Conservation (phyloP, 371 early-diverging fungal species). For the Paraphysoderma sedebokerense region DNA sequence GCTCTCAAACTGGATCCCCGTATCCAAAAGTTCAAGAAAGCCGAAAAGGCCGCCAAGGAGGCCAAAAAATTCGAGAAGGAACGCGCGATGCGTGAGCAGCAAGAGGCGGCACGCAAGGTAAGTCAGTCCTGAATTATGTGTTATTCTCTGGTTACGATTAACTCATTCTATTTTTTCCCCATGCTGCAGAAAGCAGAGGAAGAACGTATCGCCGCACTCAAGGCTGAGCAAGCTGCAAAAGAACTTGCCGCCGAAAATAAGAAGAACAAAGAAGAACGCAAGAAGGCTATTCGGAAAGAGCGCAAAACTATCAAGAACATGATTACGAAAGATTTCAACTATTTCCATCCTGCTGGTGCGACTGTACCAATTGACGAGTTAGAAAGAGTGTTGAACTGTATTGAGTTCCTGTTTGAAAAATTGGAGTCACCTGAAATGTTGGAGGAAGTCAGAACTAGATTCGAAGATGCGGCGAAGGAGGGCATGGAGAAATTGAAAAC, state of each 20-base stretch:
- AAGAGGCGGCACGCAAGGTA: no score
- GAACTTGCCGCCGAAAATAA: slow-evolving; percentile 37
- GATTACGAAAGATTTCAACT: slow-evolving; percentile 52
- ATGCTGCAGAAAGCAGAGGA: slow-evolving; percentile 15
- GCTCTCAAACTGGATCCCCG: slow-evolving; percentile 78
- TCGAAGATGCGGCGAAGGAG: no score
- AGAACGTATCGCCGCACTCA: slow-evolving; percentile 17
- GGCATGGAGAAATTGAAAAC: no score
- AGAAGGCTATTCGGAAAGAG: slow-evolving; percentile 75
- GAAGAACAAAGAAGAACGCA: slow-evolving; percentile 50
- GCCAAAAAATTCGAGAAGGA: slow-evolving; percentile 54
- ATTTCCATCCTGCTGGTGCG: slow-evolving; percentile 30
- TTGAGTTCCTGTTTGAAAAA: background rate
- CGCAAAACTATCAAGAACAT: slow-evolving; percentile 74
- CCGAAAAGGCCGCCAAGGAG: slow-evolving; percentile 39
- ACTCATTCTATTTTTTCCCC: no score
- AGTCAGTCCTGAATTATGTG: no score
- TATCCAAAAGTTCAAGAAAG: slow-evolving; percentile 72
- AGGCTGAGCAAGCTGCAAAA: slow-evolving; percentile 47
- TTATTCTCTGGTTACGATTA: no score
- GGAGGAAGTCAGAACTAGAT: no score
- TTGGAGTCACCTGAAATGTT: no score
- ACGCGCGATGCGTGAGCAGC: no score
- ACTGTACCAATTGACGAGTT: background rate
- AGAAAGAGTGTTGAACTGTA: background rate